Conservation (phyloP, 345 rosid species). For the Triadica sebifera region DNA sequence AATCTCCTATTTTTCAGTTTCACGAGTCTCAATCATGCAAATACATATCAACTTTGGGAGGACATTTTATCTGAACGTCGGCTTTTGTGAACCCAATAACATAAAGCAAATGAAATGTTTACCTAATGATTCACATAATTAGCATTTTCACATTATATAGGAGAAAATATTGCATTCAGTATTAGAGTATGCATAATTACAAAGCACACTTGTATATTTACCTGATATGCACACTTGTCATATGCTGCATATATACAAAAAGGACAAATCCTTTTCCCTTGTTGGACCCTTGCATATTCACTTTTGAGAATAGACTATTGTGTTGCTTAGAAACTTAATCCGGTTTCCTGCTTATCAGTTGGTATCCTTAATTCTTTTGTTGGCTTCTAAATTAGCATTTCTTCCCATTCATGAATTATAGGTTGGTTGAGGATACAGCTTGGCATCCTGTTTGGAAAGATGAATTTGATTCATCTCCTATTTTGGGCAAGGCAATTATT, state of each 20-base stretch:
- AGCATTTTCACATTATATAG: neutral
- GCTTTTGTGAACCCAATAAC: neutral
- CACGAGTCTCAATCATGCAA: conserved; percentile 6
- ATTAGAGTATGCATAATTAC: neutral
- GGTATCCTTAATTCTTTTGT: neutral
- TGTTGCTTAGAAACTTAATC: neutral
- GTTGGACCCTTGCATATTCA: neutral
- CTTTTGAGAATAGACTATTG: neutral
- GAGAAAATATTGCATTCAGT: neutral
- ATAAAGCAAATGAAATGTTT: neutral
- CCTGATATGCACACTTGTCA: neutral
- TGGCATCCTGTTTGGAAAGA: conserved; percentile 84
- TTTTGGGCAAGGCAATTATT: conserved; percentile 65
- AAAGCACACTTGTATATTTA: neutral
- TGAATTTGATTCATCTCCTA: conserved; percentile 63
- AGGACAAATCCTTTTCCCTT: neutral
- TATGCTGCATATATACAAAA: neutral
- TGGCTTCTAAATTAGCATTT: conserved; percentile 8
- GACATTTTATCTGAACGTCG: neutral
- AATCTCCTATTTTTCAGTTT: conserved; percentile 2
- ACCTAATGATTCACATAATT: neutral
- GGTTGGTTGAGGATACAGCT: conserved; percentile 88
- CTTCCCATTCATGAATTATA: conserved; percentile 23
- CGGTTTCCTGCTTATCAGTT: conserved; percentile 13
- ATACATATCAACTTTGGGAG: neutral